phyloP scores from a whole-genome alignment of 257 asterid species.

The Marsdenia floribunda region DNA sequence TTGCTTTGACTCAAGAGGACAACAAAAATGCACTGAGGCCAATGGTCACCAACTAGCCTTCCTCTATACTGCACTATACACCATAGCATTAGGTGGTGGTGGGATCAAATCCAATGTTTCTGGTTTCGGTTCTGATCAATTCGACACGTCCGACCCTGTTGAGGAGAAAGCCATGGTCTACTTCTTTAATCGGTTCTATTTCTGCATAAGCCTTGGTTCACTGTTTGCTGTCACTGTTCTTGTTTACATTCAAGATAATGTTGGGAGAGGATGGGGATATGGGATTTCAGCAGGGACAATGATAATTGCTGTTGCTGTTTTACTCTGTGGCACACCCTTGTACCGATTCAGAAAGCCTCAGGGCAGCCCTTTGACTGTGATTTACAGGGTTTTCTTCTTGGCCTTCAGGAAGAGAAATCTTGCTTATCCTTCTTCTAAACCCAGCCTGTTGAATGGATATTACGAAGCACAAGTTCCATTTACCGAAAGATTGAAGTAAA shows the following conservation, averaged over 20 bases:
- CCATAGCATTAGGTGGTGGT: slow-evolving; percentile 80
- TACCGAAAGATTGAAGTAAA: slow-evolving; percentile 43
- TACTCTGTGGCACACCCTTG: slow-evolving; percentile 45
- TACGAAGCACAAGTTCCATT: slow-evolving; percentile 46
- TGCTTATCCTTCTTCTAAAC: slow-evolving; percentile 36
- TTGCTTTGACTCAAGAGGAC: slow-evolving; percentile 37
- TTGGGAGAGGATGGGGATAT: slow-evolving; percentile 81
- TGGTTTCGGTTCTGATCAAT: slow-evolving; percentile 87
- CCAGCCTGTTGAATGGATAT: slow-evolving; percentile 47
- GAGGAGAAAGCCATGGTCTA: slow-evolving; percentile 65
- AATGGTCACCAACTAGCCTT: slow-evolving; percentile 39
- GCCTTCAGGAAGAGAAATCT: slow-evolving; percentile 60
- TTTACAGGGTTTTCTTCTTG: slow-evolving; percentile 50
- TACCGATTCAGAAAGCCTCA: slow-evolving; percentile 62
- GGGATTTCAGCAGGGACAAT: slow-evolving; percentile 82
- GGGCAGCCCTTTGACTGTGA: slow-evolving; percentile 78
- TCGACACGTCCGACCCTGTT: slow-evolving; percentile 51
- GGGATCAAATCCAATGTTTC: slow-evolving; percentile 89
- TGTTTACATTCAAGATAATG: slow-evolving; percentile 79
- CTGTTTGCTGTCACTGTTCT: slow-evolving; percentile 72
- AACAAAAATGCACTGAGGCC: slow-evolving; percentile 48
- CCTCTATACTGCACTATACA: slow-evolving; percentile 72
- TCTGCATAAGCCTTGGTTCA: slow-evolving; percentile 77
- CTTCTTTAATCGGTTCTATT: slow-evolving; percentile 80
- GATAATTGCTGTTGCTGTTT: slow-evolving; percentile 46